Evolutionary conservation across 1,139 yeast species (phyloP), one percentile per base, ranked within the genome.

Genomic region (Nakaseomyces sp.): DNA sequence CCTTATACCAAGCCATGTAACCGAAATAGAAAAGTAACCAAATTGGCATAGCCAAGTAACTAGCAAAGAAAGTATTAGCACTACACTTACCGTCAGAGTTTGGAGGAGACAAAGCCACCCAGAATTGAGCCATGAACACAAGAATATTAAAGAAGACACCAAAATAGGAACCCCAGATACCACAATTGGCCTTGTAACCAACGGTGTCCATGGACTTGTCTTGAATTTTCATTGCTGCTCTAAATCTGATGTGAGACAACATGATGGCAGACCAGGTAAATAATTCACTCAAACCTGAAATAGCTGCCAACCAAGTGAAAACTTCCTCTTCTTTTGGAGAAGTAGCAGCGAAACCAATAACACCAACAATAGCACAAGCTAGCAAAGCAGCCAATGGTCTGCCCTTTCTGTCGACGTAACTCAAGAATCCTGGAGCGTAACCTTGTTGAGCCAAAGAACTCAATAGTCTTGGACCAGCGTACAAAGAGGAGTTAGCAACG

Each of bases 251-350:
- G 54, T 81, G 94, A 54, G 87, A 79, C 45, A 82, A 59, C 59
- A 82, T 78, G 55, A 87, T 83, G 37, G 95, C 88, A 29, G 91
- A 86, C 60, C 88, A 73, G 43, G 93, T 94, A 50, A 83, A 81
- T 55, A 82, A 68, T 65, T 84, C 93, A 43, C 85, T 77, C 51
- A 87, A 76, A 55, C 95, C 95, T 13, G 95, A 82, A 41, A 88
- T 69, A 20, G 95, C 85, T 60, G 85, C 61, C 86, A 91, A 43
- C 88, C 87, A 61, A 76, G 81, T 24, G 88, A 79, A 67, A 12
- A 86, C 85, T 26, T 70, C 73, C 49, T 74, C 78, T 62, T 83
- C 77, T 46, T 79, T 69, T 18, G 72, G 64, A 40, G 81, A 74
- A 29, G 93, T 86, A 4, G 72, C 68, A 44, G 76, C 73, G 49